Base-by-base conservation (phyloP, 148 eudicot genomes). In the Dianthus caryophyllus region DNA sequence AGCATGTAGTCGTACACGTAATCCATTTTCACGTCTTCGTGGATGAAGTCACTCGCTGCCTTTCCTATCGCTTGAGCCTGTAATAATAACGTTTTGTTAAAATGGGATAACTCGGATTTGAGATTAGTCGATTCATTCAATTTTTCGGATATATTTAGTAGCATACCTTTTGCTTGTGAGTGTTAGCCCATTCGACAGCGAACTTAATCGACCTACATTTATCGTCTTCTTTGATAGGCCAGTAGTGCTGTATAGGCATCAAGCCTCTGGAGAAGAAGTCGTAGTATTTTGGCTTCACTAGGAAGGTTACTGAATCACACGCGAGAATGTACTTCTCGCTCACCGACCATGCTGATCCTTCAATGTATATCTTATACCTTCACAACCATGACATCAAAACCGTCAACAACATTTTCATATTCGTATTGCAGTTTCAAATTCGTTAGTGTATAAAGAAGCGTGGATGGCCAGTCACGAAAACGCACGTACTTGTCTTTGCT, bases 341-440 rank as follows among this genome's bases (percentile, higher is more conserved):
- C 36, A 90, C 96, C 7, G 93, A 90, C 93, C 96, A 90, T 9
- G 96, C 88, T 22, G 86, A 84, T 18, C 96, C 93, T 75, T 90
- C 93, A 6, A 90, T 81, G 63, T 90, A 90, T 41, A 90, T 87
- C 68, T 90, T 90, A 66, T 87, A 90, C 69, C 96, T 89, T 74
- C 68, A 5, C 61, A 67, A 26, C 62, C 25, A 72, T 24, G 18
- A 62, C 43, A 43, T 49, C 10, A 68, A 36, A 16, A 39, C 10
- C 22, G n/a, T 41, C 57, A 55, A n/a, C 41, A 16, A n/a, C n/a
- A n/a, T n/a, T n/a, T n/a, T n/a, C n/a, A n/a, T n/a, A n/a, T n/a
- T n/a, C n/a, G n/a, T n/a, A n/a, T n/a, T n/a, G 13, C 33, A 17
- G 18, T 27, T n/a, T 27, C 43, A 18, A 24, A 67, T 11, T 25